Percentiles rank a stretch among this genome's conserved stretches.
Evolutionary conservation across 2,329 filamentous ascomycete genomes (phyloP).

Genomic region (Fonsecaea monophora): DNA sequence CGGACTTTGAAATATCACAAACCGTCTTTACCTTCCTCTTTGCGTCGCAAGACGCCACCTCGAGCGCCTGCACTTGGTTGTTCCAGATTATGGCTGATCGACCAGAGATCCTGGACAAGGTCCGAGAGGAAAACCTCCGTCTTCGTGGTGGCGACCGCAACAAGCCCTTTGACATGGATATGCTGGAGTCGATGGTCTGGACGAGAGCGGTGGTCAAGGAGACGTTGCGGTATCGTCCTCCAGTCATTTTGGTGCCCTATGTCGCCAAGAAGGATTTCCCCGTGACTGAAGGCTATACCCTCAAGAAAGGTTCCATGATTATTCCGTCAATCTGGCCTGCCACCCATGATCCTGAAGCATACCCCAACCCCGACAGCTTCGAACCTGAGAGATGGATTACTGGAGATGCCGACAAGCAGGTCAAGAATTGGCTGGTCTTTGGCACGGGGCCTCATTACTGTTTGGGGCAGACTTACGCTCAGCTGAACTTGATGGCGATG

Average conservation of each 20-base stretch:
- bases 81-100: constrained; percentile 94
- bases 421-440: constrained; percentile 97
- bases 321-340: constrained; percentile 90
- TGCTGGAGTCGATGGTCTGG: constrained; percentile 86
- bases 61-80: constrained; percentile 90
- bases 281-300: constrained; percentile 84
- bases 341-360: constrained; percentile 90
- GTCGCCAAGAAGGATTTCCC: constrained; percentile 94
- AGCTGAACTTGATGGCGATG: constrained; percentile 85
- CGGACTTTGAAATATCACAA: constrained; percentile 88
- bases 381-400: constrained; percentile 91
- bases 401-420: constrained; percentile 85
- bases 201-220: constrained; percentile 92
- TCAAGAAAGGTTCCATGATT: constrained; percentile 93
- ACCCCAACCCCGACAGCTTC: constrained; percentile 85
- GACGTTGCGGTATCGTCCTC: constrained; percentile 89
- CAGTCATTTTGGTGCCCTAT: constrained; percentile 97
- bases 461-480: constrained; percentile 89
- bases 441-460: constrained; percentile 97
- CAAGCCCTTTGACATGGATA: constrained; percentile 76
- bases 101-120: constrained; percentile 86
- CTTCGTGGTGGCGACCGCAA: constrained; percentile 76
- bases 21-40: constrained; percentile 97
- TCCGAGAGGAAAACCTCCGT: constrained; percentile 87
- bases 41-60: constrained; percentile 95